phyloP scores from a whole-genome alignment of 768 basidiomycete species.

The Rhizopogon vulgaris region DNA sequence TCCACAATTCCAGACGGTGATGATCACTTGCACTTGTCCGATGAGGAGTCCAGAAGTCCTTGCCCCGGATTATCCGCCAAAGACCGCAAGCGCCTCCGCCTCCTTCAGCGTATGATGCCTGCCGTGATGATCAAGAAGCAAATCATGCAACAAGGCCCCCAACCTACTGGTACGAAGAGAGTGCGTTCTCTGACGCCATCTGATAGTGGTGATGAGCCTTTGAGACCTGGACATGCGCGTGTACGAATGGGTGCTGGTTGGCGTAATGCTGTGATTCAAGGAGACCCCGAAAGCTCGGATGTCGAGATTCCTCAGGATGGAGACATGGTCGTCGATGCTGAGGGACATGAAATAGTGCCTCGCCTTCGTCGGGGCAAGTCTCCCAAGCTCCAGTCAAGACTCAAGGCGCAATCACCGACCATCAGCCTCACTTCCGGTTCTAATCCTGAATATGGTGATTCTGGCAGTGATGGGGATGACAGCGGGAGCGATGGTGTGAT shows the following conservation, averaged over 20 bases:
- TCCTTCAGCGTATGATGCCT: conserved; percentile 47
- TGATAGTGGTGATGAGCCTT: conserved; percentile 30
- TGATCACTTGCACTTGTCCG: conserved; percentile 7
- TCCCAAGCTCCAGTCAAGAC: not conserved
- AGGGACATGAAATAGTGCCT: conserved; percentile 5
- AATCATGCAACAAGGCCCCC: conserved; percentile 6
- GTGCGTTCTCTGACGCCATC: conserved; percentile 7
- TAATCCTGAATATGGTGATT: conserved; percentile 10
- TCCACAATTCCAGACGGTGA: not conserved
- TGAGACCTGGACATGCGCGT: conserved; percentile 49
- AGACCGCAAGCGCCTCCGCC: conserved; percentile 32
- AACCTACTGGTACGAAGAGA: not conserved
- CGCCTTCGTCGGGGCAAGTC: conserved; percentile 4
- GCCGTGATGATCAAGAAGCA: conserved; percentile 41
- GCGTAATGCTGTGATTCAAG: conserved; percentile 40
- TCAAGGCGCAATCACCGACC: not conserved
- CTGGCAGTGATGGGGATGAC: conserved; percentile 23
- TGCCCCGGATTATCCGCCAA: conserved; percentile 15
- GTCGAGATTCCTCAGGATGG: conserved; percentile 12
- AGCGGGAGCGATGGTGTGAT: conserved; percentile 26
- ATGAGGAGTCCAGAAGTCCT: conserved; percentile 9
- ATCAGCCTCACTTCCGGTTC: conserved; percentile 5
- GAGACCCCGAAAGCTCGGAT: conserved; percentile 60
- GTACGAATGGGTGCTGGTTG: conserved; percentile 29
- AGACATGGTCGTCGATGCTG: conserved; percentile 6